A percentile compares a stretch with the other conserved stretches of the same genome.
phyloP scores from a whole-genome alignment of 495 filamentous ascomycete species.

The Trypethelium eluteriae region DNA sequence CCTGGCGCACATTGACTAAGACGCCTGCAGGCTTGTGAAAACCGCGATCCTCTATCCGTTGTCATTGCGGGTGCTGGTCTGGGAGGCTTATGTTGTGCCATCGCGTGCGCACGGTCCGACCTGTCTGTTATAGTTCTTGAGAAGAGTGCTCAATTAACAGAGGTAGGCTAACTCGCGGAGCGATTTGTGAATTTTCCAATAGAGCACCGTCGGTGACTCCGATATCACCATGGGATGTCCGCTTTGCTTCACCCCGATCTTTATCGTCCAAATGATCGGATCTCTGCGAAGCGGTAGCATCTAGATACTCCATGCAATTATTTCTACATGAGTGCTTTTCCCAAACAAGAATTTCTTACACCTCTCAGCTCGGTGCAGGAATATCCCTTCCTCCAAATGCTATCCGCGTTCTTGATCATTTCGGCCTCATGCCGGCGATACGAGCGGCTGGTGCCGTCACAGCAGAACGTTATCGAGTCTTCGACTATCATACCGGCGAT shows the following conservation, averaged over 20 bases:
- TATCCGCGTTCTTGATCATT: background rate
- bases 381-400: conserved; percentile 1
- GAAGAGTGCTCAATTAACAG: background rate
- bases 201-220: no score
- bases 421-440: background rate
- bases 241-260: background rate
- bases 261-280: background rate
- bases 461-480: background rate
- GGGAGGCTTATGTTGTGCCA: background rate
- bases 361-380: background rate
- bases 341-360: no score
- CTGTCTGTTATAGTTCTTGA: background rate
- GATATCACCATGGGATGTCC: no score
- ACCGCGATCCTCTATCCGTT: no score
- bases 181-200: no score
- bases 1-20: no score
- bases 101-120: background rate
- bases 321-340: no score
- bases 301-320: background rate
- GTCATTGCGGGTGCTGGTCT: background rate
- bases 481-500: background rate
- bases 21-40: no score
- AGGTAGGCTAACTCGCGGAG: background rate
- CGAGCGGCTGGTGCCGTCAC: background rate
- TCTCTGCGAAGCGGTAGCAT: background rate